phyloP scores from a whole-genome alignment of 352 stramenopile species.

The Pythium periplocum region DNA sequence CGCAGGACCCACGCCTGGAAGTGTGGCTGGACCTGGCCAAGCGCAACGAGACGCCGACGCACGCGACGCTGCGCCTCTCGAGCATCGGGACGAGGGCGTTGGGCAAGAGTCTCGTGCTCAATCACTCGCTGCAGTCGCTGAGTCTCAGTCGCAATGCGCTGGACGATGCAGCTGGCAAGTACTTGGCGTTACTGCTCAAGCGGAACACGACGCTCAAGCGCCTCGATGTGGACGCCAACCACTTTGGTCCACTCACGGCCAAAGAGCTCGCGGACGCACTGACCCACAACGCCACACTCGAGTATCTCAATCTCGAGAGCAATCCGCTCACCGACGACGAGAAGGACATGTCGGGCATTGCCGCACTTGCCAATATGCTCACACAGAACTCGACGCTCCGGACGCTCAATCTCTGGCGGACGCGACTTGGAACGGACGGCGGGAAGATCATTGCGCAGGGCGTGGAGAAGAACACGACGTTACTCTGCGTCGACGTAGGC shows the following conservation, averaged over 20 bases:
- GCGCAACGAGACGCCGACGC: constrained; percentile 38
- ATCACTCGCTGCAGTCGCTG: constrained; percentile 57
- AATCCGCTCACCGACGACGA: constrained; percentile 77
- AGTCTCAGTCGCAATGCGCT: constrained; percentile 63
- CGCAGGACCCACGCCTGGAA: constrained; percentile 56
- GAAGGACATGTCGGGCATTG: constrained; percentile 61
- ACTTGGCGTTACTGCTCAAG: constrained; percentile 46
- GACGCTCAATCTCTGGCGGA: constrained; percentile 74
- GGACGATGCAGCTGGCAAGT: constrained; percentile 60
- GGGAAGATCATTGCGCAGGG: constrained; percentile 59
- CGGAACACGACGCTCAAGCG: constrained; percentile 56
- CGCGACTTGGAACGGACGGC: constrained; percentile 53
- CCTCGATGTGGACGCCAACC: constrained; percentile 68
- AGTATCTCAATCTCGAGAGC: constrained; percentile 67
- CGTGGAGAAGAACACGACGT: constrained; percentile 42
- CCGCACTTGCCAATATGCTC: constrained; percentile 51
- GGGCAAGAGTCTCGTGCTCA: constrained; percentile 66
- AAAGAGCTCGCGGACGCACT: constrained; percentile 57
- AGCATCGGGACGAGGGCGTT: constrained; percentile 50
- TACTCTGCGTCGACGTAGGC: constrained; percentile 74
- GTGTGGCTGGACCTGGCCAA: constrained; percentile 68
- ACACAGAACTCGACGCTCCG: constrained; percentile 51
- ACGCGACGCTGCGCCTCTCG: constrained; percentile 50
- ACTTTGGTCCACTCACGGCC: constrained; percentile 39
- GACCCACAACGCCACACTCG: constrained; percentile 40